These are phyloP conservation scores for Arthrobotrys conoides DNA, from an alignment of 2,329 filamentous ascomycete species.

Conservation along the genomic window DNA sequence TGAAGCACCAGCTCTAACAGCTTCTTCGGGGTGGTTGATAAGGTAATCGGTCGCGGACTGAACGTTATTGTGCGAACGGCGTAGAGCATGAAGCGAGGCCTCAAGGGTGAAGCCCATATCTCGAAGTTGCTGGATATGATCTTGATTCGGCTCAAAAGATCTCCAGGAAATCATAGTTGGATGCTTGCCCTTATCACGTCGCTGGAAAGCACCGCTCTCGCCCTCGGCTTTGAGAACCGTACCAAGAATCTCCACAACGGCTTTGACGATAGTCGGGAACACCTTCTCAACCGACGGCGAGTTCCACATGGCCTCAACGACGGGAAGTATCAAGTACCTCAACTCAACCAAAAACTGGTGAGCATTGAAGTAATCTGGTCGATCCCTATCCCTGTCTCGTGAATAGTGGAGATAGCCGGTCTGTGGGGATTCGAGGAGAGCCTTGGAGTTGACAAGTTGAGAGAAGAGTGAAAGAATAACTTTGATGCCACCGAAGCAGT, in stretches of 20 bases:
- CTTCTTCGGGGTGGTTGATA: slow-evolving; percentile 59
- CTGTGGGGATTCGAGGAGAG: slow-evolving; percentile 81
- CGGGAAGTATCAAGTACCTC: slow-evolving; percentile 82
- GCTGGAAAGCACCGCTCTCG: slow-evolving; percentile 77
- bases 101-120: slow-evolving; percentile 64
- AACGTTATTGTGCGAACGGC: slow-evolving; percentile 62
- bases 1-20: slow-evolving; percentile 58
- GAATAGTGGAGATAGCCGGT: slow-evolving; percentile 70
- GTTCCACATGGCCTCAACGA: slow-evolving; percentile 84
- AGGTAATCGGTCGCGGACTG: slow-evolving; percentile 62
- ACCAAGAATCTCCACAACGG: slow-evolving; percentile 85
- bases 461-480: slow-evolving; percentile 87
- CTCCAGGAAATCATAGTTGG: slow-evolving; percentile 63
- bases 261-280: slow-evolving; percentile 81
- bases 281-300: slow-evolving; percentile 86
- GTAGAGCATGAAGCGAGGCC: slow-evolving; percentile 60
- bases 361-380: slow-evolving; percentile 75
- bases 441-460: slow-evolving; percentile 81
- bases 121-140: slow-evolving; percentile 62
- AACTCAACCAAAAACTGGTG: slow-evolving; percentile 89
- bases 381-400: slow-evolving; percentile 71
- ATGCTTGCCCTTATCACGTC: slow-evolving; percentile 64
- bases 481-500: slow-evolving; percentile 77
- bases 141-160: slow-evolving; percentile 64
- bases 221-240: slow-evolving; percentile 82